Evolutionary conservation across 805 yeast genomes (phyloP), one percentile per base, ranked within the genome.

Genomic region (Vanderwaltozyma verrucispora): DNA sequence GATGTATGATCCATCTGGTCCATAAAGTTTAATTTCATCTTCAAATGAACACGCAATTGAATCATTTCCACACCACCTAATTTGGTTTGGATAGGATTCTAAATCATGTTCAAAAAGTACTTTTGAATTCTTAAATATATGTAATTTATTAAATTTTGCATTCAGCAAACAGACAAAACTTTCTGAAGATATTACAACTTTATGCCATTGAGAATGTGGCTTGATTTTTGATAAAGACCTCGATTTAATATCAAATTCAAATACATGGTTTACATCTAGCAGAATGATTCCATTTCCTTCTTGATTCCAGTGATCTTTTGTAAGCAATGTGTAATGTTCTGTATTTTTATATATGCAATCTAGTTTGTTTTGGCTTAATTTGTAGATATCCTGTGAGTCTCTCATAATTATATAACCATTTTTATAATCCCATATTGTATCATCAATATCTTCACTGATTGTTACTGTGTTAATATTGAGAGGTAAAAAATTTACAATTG

Each of bases 11-110:
- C 44, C 76, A 10, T 75, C 72, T 0, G 95, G 89, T 0, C 94
- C 95, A 26, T 80, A 67, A 13, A 88, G 53, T 42, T 71, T 71
- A 20, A 86, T 49, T 36, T 80, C 86, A 46, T 80, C 89, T 2
- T 69, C 63, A n/a, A 75, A 61, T 1, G 46, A 38, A 11, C 80
- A 52, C 0, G 78, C 76, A 1, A 88, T 75, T 0, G 92, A 85
- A 58, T 86, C 95, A 46, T 79, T 75, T 0, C 89, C 85, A 53
- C 95, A 80, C 97, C 96, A 92, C 40, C 68, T 69, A 15, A 83
- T 60, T 41, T 70, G 68, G 30, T 50, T 56, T 0, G 80, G 77
- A 0, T 48, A 41, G 5, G 49, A 43, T 5, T 57, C 58, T 7
- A 61, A 31, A 1, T 40, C 35, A 28, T 48, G 40, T 20, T 56